Evolutionary conservation across 106 monocot species (phyloP), one percentile per base, ranked within the genome.

Genomic region (Iris macrosiphon): DNA sequence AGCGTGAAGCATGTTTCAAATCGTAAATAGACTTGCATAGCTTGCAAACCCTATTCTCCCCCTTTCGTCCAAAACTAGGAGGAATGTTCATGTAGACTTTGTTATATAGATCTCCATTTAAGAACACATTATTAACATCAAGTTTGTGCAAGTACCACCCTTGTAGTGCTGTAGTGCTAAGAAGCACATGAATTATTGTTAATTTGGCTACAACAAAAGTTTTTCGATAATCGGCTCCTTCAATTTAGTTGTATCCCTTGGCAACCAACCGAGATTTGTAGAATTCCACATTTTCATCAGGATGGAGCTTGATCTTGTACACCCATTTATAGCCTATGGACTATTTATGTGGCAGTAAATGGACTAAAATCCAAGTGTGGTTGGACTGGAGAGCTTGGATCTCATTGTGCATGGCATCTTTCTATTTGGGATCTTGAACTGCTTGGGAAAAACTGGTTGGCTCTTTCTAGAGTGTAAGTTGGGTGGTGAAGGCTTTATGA

Each of bases 211-310:
- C 7, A 35, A 10, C 34, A 35, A 35, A 35, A 35, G 34, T 35
- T 18, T 18, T n/a, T 5, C 25, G 0, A 12, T 59, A 59, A 28
- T 59, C 59, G 20, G 40, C 18, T 32, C 42, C 59, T 2, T 41
- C 59, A 19, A 29, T 10, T 42, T 60, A 41, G 1, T 17, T 26
- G 42, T 26, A 60, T 6, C 59, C 22, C 25, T 60, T 60, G 16
- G 42, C 59, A 5, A 43, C 59, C 1, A 60, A 11, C 1, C 59
- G 42, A 4, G 59, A 40, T 13, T 60, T 60, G n/a, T 60, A 31
- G 0, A 19, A 7, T 8, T 60, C 42, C 15, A 43, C 43, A 2
- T 3, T 22, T 1, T 25, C 42, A 60, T 60, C 42, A 3, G 58
- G 9, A 3, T 45, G n/a, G n/a, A n/a, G 5, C 17, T 60, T 60